These are phyloP conservation scores for Batrachochytrium dendrobatidis DNA, from an alignment of 371 early-diverging fungal species.

Conservation along the genomic window DNA sequence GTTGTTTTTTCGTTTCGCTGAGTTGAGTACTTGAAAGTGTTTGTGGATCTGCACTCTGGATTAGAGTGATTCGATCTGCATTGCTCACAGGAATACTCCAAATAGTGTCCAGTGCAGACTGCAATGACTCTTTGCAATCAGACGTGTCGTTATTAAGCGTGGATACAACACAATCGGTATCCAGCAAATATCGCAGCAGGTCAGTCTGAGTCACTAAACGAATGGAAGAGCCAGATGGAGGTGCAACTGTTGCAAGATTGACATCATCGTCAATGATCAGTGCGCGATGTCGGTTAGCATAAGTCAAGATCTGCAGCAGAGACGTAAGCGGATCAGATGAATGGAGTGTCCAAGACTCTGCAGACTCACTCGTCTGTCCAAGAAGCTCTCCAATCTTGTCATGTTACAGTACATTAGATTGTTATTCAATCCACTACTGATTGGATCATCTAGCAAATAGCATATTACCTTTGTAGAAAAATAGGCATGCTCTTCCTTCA, in stretches of 20 bases:
- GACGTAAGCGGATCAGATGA: constrained; percentile 25
- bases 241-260: constrained; percentile 9
- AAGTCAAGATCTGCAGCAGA: constrained; percentile 31
- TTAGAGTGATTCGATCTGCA: constrained; percentile 4
- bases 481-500: constrained; percentile 14
- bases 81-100: constrained; percentile 10
- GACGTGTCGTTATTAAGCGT: not conserved
- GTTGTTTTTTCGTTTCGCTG: not conserved
- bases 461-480: constrained; percentile 17
- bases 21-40: too few relatives aligned
- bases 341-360: constrained; percentile 29
- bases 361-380: constrained; percentile 27
- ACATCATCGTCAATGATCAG: constrained; percentile 34
- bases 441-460: too few relatives aligned
- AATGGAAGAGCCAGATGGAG: constrained; percentile 14
- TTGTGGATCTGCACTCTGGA: not conserved
- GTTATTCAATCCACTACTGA: too few relatives aligned
- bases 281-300: constrained; percentile 29
- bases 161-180: constrained; percentile 9
- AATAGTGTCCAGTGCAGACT: too few relatives aligned
- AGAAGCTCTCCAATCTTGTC: constrained; percentile 24
- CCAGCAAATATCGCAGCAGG: constrained; percentile 22
- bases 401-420: not conserved
- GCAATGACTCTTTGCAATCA: too few relatives aligned
- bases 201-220: constrained; percentile 35